phyloP scores from a whole-genome alignment of 345 rosid species.

The Jatropha curcas region DNA sequence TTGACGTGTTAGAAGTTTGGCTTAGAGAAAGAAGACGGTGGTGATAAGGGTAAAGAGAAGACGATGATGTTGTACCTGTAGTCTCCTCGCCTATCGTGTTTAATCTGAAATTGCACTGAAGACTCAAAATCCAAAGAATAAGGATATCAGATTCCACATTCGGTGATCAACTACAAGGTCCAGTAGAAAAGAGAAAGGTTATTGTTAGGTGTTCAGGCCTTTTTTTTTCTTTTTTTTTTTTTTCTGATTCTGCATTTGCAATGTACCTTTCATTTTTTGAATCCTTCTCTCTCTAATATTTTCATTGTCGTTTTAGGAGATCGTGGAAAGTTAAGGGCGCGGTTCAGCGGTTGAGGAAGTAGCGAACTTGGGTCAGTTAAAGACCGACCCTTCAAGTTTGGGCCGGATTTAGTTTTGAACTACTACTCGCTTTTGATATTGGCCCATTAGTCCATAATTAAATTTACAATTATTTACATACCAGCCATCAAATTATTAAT shows the following conservation, averaged over 20 bases:
- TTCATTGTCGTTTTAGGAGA: too few species aligned
- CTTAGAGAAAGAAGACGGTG: slow-evolving; percentile 20
- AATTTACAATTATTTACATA: too few species aligned
- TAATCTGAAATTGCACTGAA: slow-evolving; percentile 77
- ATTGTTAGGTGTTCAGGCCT: slow-evolving; percentile 40
- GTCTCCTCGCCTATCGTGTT: slow-evolving; percentile 70
- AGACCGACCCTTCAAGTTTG: too few species aligned
- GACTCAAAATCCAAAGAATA: slow-evolving; percentile 68
- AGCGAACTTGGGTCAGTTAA: too few species aligned
- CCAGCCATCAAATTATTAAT: too few species aligned
- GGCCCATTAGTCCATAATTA: too few species aligned
- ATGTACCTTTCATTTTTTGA: slow-evolving; percentile 40
- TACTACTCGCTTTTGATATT: too few species aligned
- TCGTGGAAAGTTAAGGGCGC: too few species aligned
- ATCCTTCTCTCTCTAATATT: slow-evolving; percentile 69
- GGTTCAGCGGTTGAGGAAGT: too few species aligned
- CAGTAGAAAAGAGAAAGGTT: slow-evolving; percentile 67
- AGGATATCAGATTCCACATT: slow-evolving; percentile 33
- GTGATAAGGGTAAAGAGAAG: slow-evolving; percentile 34
- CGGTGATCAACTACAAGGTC: slow-evolving; percentile 46
- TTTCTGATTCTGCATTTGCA: slow-evolving; percentile 46
- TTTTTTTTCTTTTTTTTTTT: too few species aligned
- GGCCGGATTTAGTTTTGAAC: too few species aligned
- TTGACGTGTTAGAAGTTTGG: slow-evolving; percentile 15
- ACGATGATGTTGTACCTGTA: too few species aligned